These are phyloP conservation scores for Fagopyrum esculentum DNA, from an alignment of 148 eudicot genomes.

Conservation along the genomic window DNA sequence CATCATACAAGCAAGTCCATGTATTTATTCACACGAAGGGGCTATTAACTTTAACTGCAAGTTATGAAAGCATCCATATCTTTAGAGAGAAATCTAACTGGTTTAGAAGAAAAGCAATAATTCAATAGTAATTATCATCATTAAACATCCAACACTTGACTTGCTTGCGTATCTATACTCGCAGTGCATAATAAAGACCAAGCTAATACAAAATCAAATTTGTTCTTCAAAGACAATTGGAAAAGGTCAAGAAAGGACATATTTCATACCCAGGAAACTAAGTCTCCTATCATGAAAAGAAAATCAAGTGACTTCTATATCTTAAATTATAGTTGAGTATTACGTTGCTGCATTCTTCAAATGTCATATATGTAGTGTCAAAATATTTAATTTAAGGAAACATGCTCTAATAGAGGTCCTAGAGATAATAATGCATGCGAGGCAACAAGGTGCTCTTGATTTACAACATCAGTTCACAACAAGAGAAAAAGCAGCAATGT, in stretches of 20 bases:
- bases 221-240: background rate
- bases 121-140: background rate
- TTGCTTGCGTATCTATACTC: background rate
- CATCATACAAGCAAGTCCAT: background rate
- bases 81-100: background rate
- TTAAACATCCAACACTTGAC: background rate
- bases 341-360: background rate
- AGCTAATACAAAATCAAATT: background rate
- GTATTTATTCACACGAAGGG: background rate
- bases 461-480: no score
- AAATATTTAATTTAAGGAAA: background rate
- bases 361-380: no score
- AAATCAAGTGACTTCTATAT: background rate
- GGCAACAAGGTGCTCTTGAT: background rate
- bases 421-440: background rate
- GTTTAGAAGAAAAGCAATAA: background rate
- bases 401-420: background rate
- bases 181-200: no score
- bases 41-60: background rate
- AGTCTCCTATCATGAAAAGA: background rate
- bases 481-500: no score
- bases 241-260: background rate
- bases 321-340: no score
- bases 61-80: background rate
- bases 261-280: background rate